Evolutionary conservation across 495 filamentous ascomycete genomes (phyloP), one percentile per base, ranked within the genome.

Genomic region (Amniculicola lignicola): DNA sequence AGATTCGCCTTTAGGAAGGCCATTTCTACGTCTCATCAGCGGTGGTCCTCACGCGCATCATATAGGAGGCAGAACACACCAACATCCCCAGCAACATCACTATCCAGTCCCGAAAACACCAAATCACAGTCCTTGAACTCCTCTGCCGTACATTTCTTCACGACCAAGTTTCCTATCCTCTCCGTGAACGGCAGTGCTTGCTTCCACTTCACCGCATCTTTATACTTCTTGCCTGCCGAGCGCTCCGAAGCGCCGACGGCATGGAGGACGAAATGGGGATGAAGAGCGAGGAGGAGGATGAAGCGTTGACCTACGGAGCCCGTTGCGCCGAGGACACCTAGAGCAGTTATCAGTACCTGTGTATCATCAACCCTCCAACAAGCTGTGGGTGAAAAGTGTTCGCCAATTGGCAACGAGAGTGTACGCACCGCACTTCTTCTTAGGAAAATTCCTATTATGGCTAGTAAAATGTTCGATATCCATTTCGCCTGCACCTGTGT

Each of bases 261-360:
- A 37, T 72, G 59, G 10, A 77, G 65, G 7, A 67, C 65, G 43
- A 74, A 70, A 53, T 74, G 70, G 9, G 69, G 69, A 51, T 75
- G 72, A 4, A 67, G 54, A 0, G 73, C 71, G 35, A 74, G 69
- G 0, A 75, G 61, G 4, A 75, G 69, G 52, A 75, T 73, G 57
- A 74, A 74, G 33, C 73, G 70, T 36, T 73, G 74, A 22, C 72
- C 73, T 0, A 75, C 70, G 12, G 69, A 69, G 38, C 72, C 72
- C 12, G 72, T 75, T 40, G 72, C 72, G 33, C 72, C 71, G 10
- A 75, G 66, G n/a, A 75, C 68, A 24, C 69, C 69, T 75, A 39
- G 27, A 53, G 23, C 7, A 27, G 21, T 12, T 37, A 3, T n/a
- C n/a, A n/a, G n/a, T n/a, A n/a, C n/a, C n/a, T n/a, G n/a, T n/a